These are phyloP conservation scores for Fraxinus quadrangulata DNA, from an alignment of 257 asterid species.

Conservation along the genomic window DNA sequence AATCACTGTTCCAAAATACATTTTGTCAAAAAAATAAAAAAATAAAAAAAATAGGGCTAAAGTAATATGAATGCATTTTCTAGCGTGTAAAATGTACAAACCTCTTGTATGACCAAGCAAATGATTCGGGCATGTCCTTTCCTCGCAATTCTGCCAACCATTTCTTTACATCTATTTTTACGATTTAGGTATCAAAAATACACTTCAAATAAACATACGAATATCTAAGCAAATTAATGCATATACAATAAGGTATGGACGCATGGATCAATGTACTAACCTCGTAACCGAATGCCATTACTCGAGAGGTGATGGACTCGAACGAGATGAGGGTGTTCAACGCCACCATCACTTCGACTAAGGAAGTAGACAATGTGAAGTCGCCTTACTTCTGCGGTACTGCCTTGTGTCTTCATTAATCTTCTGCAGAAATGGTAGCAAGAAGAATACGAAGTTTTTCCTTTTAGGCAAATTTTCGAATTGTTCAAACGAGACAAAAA, in stretches of 20 bases:
- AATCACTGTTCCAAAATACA: no score
- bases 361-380: conserved; percentile 79
- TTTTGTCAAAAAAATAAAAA: no score
- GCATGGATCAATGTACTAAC: conserved; percentile 30
- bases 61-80: not conserved
- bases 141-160: conserved; percentile 90
- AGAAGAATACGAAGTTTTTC: conserved; percentile 31
- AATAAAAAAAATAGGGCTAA: no score
- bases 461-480: conserved; percentile 39
- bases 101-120: conserved; percentile 96
- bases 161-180: conserved; percentile 70
- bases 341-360: conserved; percentile 74
- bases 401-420: conserved; percentile 62
- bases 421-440: conserved; percentile 35
- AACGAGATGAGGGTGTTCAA: conserved; percentile 89
- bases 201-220: not conserved
- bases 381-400: conserved; percentile 59
- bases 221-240: not conserved
- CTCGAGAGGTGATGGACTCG: conserved; percentile 73
- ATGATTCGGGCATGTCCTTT: conserved; percentile 74
- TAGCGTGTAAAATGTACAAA: conserved; percentile 17
- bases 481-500: conserved; percentile 14
- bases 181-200: not conserved
- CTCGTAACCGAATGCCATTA: conserved; percentile 76
- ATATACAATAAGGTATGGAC: no score